Conservation (phyloP, 768 basidiomycete genomes). For the Psilocybe sp. region DNA sequence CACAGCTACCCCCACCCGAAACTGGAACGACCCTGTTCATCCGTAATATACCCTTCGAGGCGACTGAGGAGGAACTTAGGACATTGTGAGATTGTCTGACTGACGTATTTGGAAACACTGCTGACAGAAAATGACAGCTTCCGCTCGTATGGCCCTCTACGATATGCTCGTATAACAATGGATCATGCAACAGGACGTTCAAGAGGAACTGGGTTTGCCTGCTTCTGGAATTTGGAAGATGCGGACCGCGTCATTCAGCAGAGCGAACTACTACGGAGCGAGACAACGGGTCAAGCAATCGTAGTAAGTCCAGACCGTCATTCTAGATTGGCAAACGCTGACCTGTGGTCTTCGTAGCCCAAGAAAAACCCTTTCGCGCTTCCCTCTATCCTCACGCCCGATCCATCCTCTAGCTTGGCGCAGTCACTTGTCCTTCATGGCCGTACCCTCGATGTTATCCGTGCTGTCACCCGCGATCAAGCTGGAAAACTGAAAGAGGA, state of each 20-base stretch:
- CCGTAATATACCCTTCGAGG: constrained; percentile 88
- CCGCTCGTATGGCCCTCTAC: constrained; percentile 86
- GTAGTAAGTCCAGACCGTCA: constrained; percentile 20
- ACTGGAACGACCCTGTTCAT: constrained; percentile 91
- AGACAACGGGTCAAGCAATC: constrained; percentile 49
- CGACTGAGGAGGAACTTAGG: constrained; percentile 90
- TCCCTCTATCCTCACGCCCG: constrained; percentile 88
- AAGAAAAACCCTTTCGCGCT: constrained; percentile 85
- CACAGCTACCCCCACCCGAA: constrained; percentile 78
- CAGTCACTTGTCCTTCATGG: constrained; percentile 87
- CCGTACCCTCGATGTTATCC: constrained; percentile 85
- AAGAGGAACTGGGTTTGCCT: constrained; percentile 93
- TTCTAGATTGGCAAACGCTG: not conserved
- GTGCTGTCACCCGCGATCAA: constrained; percentile 87
- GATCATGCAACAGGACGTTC: constrained; percentile 83
- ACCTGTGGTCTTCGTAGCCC: constrained; percentile 29
- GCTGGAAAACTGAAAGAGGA: constrained; percentile 88
- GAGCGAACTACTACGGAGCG: constrained; percentile 65
- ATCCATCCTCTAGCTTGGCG: constrained; percentile 85
- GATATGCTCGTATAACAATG: constrained; percentile 89
- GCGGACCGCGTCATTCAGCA: constrained; percentile 84
- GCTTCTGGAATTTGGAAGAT: constrained; percentile 92
- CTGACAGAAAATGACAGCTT: constrained; percentile 51
- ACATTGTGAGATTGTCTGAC: constrained; percentile 55
- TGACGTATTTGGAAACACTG: not conserved